phyloP scores from a whole-genome alignment of 305 asterid species.

The Solanum hybrid region DNA sequence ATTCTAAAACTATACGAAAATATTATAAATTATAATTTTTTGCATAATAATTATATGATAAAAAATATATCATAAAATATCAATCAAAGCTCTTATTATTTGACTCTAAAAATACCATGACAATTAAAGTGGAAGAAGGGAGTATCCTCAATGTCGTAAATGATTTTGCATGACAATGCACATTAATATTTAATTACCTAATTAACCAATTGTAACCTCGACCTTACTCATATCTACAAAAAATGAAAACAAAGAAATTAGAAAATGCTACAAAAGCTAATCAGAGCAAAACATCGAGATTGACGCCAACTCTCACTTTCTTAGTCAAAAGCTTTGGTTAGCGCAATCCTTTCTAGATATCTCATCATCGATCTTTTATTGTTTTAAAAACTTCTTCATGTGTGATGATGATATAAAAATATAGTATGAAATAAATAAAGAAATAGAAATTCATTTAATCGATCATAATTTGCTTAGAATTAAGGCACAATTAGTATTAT shows the following conservation, averaged over 20 bases:
- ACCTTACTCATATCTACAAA: neutral
- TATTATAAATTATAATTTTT: too few species aligned
- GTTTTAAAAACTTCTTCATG: neutral
- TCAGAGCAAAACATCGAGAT: neutral
- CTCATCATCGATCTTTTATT: neutral
- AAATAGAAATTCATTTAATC: neutral
- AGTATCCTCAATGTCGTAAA: neutral
- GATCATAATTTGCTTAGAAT: neutral
- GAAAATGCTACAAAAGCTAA: neutral
- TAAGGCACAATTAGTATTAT: neutral
- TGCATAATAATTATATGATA: too few species aligned
- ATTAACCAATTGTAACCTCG: neutral
- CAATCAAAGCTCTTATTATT: rapidly evolving
- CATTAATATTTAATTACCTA: neutral
- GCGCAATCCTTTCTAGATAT: neutral
- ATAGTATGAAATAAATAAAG: neutral
- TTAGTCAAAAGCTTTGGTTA: neutral
- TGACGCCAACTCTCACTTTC: neutral
- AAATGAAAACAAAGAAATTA: neutral
- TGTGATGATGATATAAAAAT: neutral
- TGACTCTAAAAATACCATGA: too few species aligned
- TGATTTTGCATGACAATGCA: neutral
- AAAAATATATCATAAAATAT: too few species aligned
- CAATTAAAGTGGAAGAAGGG: too few species aligned
- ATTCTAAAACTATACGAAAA: too few species aligned